Evolutionary conservation across 768 basidiomycete genomes (phyloP).

Genomic region (Leucocoprinus leucothites): DNA sequence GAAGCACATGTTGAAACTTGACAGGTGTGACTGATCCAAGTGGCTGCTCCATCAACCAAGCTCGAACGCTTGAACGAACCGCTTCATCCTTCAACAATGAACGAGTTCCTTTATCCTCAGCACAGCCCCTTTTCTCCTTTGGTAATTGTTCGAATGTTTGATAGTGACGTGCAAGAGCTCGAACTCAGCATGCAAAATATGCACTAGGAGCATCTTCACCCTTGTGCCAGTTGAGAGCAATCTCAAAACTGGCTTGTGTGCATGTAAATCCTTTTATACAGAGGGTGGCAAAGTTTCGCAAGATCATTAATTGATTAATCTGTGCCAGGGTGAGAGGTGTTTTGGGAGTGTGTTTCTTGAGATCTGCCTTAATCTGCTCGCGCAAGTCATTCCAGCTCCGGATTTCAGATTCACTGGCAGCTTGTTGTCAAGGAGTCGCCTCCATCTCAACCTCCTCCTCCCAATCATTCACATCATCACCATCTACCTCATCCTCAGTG

Average conservation of each 20-base stretch:
- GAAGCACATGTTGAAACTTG: constrained; percentile 22
- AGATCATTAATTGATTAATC: constrained; percentile 27
- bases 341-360: constrained; percentile 19
- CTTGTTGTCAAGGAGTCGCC: too few relatives aligned
- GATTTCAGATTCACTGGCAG: too few relatives aligned
- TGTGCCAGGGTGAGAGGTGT: constrained; percentile 20
- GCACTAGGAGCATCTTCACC: constrained; percentile 21
- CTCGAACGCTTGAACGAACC: constrained; percentile 21
- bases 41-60: constrained; percentile 27
- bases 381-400: constrained; percentile 22
- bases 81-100: constrained; percentile 22
- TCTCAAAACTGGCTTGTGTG: constrained; percentile 27
- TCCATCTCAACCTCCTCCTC: too few relatives aligned
- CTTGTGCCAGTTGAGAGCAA: constrained; percentile 28
- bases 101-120: too few relatives aligned
- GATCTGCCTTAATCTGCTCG: constrained; percentile 24
- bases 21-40: constrained; percentile 30
- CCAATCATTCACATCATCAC: too few relatives aligned
- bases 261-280: constrained; percentile 22
- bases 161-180: constrained; percentile 28
- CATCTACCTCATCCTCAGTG: too few relatives aligned
- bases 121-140: constrained; percentile 22
- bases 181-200: constrained; percentile 22
- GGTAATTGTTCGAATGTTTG: constrained; percentile 31
- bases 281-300: constrained; percentile 31